Conservation (phyloP, 441 rosid genomes). For the Biscutella auriculata region DNA sequence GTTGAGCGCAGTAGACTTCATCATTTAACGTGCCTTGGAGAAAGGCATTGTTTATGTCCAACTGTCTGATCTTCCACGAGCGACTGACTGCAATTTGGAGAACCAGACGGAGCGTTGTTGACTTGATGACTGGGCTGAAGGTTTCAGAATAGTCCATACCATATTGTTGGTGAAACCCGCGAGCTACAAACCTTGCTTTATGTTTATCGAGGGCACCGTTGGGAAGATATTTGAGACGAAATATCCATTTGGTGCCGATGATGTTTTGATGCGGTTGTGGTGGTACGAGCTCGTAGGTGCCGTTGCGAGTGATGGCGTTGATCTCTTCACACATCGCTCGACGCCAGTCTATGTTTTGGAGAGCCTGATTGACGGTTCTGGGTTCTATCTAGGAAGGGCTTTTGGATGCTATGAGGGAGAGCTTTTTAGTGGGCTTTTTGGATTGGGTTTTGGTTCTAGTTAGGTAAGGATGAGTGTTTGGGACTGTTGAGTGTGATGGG, state of each 20-base stretch:
- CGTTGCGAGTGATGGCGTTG: no score
- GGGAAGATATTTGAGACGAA: not conserved
- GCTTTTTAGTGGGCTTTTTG: no score
- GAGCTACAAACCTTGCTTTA: not conserved
- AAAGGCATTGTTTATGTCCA: not conserved
- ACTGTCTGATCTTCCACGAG: not conserved
- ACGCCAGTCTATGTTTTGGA: no score
- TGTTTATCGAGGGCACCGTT: not conserved
- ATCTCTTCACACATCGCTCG: no score
- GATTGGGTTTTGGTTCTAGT: no score
- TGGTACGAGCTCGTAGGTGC: not conserved
- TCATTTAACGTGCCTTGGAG: not conserved
- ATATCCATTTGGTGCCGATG: not conserved
- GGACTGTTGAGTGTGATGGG: no score
- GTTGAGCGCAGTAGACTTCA: not conserved
- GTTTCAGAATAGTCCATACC: not conserved
- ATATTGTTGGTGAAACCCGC: not conserved
- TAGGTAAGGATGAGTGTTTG: no score
- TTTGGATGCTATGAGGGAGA: no score
- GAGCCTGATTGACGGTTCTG: no score
- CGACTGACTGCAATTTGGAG: not conserved
- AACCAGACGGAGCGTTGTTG: not conserved
- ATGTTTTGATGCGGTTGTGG: not conserved
- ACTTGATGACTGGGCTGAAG: not conserved
- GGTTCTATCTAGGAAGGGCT: no score